Evolutionary conservation across 352 stramenopile genomes (phyloP), one percentile per base, ranked within the genome.

Genomic region (Phytophthora sansomeana): DNA sequence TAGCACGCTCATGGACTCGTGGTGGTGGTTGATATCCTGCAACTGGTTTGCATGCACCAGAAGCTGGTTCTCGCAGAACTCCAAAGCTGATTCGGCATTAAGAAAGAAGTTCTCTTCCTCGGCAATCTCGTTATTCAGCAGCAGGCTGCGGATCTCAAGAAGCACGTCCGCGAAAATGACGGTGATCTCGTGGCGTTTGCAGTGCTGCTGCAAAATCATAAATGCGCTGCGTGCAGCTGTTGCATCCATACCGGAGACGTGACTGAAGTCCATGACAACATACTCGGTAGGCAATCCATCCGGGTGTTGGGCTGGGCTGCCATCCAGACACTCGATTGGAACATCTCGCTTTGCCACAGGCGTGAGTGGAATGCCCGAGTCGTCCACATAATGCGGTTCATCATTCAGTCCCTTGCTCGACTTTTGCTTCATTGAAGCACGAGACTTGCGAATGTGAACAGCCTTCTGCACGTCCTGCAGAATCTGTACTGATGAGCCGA

Each of bases 191-290:
- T 93, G 64, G 41, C 70, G 77, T 58, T 89, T 91, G 72, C 85
- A 95, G 44, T 91, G 71, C 47, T 95, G 83, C 70, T 89, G 81
- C 35, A 95, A 58, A 47, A 93, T 93, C 85, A 93, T 92, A 52
- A 96, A 88, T 28, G 81, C 90, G 26, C 77, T 89, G 14, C 89
- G 87, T 24, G 87, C 87, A 6, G 88, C 89, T 6, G 90, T 96
- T 3, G 88, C 88, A 64, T 97, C 90, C 84, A 97, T 96, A 30
- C 89, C 90, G 16, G 89, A 93, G 30, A 96, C 90, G 38, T 81
- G 86, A 16, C 67, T 85, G 55, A 97, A 97, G 51, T 97, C 89
- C 75, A 97, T 90, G 21, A 97, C 87, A n/a, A 97, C 73, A 55
- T 87, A 94, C 66, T 92, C 75, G 1, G 87, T 93, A 1, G 85